phyloP scores from a whole-genome alignment of 352 stramenopile genomes.

The Paralagenidium karlingii region DNA sequence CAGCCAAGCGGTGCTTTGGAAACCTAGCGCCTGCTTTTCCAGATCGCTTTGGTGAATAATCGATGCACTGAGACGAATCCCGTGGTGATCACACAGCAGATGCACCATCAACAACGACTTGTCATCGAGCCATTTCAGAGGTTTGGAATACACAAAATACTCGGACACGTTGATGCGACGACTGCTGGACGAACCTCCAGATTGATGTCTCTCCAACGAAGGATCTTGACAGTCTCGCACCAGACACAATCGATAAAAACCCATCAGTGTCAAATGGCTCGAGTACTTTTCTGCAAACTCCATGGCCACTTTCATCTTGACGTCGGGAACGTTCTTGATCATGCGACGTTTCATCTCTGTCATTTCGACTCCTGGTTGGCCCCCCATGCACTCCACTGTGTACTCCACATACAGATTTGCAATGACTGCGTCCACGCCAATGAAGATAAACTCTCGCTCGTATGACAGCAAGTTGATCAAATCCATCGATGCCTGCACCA shows the following conservation, averaged over 20 bases:
- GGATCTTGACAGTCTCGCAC: too few relatives aligned
- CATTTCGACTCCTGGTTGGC: conserved; percentile 37
- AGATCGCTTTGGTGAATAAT: conserved; percentile 51
- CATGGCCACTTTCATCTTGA: conserved; percentile 52
- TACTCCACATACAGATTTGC: conserved; percentile 70
- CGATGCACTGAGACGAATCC: conserved; percentile 41
- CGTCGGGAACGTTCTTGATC: conserved; percentile 47
- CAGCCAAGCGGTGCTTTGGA: too few relatives aligned
- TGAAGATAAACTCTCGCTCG: conserved; percentile 79
- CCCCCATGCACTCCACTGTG: conserved; percentile 58
- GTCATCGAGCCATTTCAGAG: too few relatives aligned
- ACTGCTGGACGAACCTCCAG: too few relatives aligned
- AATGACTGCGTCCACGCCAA: conserved; percentile 45
- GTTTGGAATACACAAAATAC: too few relatives aligned
- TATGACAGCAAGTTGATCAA: conserved; percentile 76
- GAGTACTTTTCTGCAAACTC: conserved; percentile 63
- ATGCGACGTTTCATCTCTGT: conserved; percentile 62
- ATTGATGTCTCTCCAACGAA: too few relatives aligned
- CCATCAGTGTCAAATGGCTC: conserved; percentile 32
- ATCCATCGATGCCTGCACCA: conserved; percentile 66
- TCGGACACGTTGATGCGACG: too few relatives aligned
- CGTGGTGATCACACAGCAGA: conserved; percentile 63
- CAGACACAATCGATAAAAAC: too few relatives aligned
- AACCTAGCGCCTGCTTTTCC: conserved; percentile 41
- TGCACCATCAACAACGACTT: conserved; percentile 41